phyloP scores from a whole-genome alignment of 768 basidiomycete species.

The Amanita inopinata region DNA sequence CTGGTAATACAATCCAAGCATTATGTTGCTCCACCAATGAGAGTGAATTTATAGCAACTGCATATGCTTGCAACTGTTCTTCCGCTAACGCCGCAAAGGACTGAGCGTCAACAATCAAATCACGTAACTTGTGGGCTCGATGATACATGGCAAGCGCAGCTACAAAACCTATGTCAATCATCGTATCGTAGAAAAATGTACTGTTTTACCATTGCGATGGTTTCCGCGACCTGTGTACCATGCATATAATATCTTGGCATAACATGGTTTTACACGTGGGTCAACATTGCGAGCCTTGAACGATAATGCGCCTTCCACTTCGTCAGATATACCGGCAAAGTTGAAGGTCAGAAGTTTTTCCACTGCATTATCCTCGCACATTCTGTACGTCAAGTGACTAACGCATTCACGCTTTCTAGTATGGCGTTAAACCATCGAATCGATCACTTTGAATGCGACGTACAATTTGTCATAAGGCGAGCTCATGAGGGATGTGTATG shows the following conservation, averaged over 20 bases:
- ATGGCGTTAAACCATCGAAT: slow-evolving; percentile 8
- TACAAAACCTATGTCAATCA: slow-evolving; percentile 25
- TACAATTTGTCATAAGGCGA: slow-evolving; percentile 74
- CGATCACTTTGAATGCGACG: slow-evolving; percentile 24
- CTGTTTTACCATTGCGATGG: slow-evolving; percentile 75
- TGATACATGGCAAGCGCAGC: slow-evolving; percentile 93
- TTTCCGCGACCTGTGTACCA: slow-evolving; percentile 87
- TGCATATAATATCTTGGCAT: slow-evolving; percentile 87
- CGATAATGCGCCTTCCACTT: slow-evolving; percentile 79
- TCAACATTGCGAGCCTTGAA: slow-evolving; percentile 95
- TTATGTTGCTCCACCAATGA: slow-evolving; percentile 71
- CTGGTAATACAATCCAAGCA: slow-evolving; percentile 74
- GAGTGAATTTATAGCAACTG: slow-evolving; percentile 83
- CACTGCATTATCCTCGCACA: slow-evolving; percentile 86
- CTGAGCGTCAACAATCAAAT: slow-evolving; percentile 32
- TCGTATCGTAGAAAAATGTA: slow-evolving; percentile 8
- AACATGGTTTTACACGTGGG: slow-evolving; percentile 75
- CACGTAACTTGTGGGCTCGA: slow-evolving; percentile 70
- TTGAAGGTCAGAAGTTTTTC: slow-evolving; percentile 72
- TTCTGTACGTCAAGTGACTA: slow-evolving; percentile 74
- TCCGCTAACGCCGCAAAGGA: slow-evolving; percentile 40
- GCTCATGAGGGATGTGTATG: slow-evolving; percentile 70
- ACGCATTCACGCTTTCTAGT: slow-evolving; percentile 75
- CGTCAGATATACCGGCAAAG: slow-evolving; percentile 75
- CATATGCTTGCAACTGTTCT: slow-evolving; percentile 71